phyloP scores from a whole-genome alignment of 495 filamentous ascomycete species.

The Xylaria flabelliformis region DNA sequence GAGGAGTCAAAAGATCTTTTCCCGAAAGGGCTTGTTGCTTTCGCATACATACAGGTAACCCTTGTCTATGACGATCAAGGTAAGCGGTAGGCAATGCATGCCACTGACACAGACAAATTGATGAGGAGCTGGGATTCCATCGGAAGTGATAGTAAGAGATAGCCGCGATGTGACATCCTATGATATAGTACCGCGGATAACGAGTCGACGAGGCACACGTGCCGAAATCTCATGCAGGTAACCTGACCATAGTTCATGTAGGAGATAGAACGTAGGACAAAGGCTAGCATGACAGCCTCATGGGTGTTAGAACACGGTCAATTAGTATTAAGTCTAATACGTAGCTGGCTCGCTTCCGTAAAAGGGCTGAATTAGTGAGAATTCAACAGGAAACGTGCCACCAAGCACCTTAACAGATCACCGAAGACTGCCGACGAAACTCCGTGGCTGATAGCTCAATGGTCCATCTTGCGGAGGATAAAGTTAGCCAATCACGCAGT shows the following conservation, averaged over 20 bases:
- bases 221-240: constrained; percentile 22
- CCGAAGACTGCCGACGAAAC: neutral
- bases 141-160: constrained; percentile 18
- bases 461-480: neutral
- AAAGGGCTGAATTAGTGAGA: neutral
- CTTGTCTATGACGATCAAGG: neutral
- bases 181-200: constrained; percentile 14
- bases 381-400: neutral
- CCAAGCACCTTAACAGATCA: neutral
- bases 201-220: constrained; percentile 23
- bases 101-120: neutral
- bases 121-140: constrained; percentile 14
- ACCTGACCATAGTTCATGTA: constrained; percentile 1
- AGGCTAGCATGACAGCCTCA: neutral
- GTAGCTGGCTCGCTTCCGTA: neutral
- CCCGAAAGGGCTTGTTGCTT: constrained; percentile 1
- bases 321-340: neutral
- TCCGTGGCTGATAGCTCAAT: neutral
- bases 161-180: constrained; percentile 20
- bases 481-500: neutral
- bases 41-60: neutral
- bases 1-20: neutral
- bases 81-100: neutral
- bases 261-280: constrained; percentile 5
- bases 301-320: neutral